These are phyloP conservation scores for Russula compacta DNA, from an alignment of 768 basidiomycete species.

Conservation along the genomic window DNA sequence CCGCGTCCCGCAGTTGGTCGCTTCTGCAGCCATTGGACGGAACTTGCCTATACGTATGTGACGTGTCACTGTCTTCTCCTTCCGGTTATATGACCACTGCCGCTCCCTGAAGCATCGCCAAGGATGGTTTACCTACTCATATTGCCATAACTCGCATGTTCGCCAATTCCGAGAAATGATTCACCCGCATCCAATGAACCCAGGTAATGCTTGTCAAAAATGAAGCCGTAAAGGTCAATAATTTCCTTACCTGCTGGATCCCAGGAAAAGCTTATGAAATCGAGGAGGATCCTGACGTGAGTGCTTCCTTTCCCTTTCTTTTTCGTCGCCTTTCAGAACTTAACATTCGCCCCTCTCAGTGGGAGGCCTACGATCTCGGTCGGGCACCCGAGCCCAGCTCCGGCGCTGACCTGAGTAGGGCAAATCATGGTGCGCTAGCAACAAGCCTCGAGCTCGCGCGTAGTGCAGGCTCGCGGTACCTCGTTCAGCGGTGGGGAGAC, in stretches of 20 bases:
- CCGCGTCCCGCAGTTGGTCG: slow-evolving; percentile 73
- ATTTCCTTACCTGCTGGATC: not conserved
- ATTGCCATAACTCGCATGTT: slow-evolving; percentile 90
- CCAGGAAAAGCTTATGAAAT: slow-evolving; percentile 60
- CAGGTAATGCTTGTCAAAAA: slow-evolving; percentile 40
- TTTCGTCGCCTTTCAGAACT: slow-evolving; percentile 7
- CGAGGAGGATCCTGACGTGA: slow-evolving; percentile 77
- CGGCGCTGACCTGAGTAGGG: slow-evolving; percentile 55
- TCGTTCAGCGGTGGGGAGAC: slow-evolving; percentile 85
- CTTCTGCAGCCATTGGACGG: slow-evolving; percentile 71
- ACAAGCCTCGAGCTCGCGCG: slow-evolving; percentile 70
- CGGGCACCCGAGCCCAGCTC: slow-evolving; percentile 52
- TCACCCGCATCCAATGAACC: slow-evolving; percentile 51
- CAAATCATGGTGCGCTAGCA: slow-evolving; percentile 54
- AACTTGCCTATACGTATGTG: slow-evolving; percentile 76
- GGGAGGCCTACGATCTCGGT: slow-evolving; percentile 72
- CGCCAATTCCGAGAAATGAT: slow-evolving; percentile 88
- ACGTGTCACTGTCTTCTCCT: slow-evolving; percentile 25
- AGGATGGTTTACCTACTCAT: slow-evolving; percentile 96
- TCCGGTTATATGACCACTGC: slow-evolving; percentile 3
- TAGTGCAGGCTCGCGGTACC: slow-evolving; percentile 79
- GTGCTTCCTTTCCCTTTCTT: slow-evolving; percentile 26
- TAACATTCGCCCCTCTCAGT: slow-evolving; percentile 33
- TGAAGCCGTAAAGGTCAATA: slow-evolving; percentile 7
- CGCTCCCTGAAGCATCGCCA: slow-evolving; percentile 55